Evolutionary conservation across 305 asterid species (phyloP), one percentile per base, ranked within the genome.

Genomic region (Salvia sclarea): DNA sequence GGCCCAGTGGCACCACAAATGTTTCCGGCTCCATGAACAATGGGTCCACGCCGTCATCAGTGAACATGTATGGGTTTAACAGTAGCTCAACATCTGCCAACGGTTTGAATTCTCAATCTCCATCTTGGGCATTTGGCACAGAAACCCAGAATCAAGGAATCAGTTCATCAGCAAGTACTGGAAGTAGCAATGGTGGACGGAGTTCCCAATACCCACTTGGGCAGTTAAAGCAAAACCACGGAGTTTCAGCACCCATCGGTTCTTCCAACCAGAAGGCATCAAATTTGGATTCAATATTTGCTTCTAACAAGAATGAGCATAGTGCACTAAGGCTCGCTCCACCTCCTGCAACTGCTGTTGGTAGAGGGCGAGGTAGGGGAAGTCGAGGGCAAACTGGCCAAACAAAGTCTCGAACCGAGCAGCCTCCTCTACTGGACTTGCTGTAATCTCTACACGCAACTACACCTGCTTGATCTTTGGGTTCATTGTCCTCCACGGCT

Each of bases 331-430:
- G 94, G 84, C 93, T 91, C 57, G 99, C 98, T 78, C 99, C 99
- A 8, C 99, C 97, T 44, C 99, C 99, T 21, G 69, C 85, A 20
- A 78, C 86, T 64, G 84, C 95, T 10, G 93, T 89, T 47, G 93
- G 97, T 70, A 83, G 98, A 75, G 98, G 97, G 53, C 85, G 93
- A 67, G 97, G 96, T 52, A 78, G 95, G 81, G 97, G 96, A 74
- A 85, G 58, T 82, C 89, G 78, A 73, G 91, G 86, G 58, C 87
- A 74, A 68, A 74, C 44, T 25, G 72, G 79, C 69, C 74, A 75
- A 2, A 40, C 25, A 35, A 92, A 83, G 74, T 61, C 91, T 40
- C 78, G 78, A 78, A 73, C 75, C 2, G 86, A 76, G 75, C 88
- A 86, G 77, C 90, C 96, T 11, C 86, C 96, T 50, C 84, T 91